Evolutionary conservation across 83 land plant species (phyloP).

Genomic region (Picea abies): DNA sequence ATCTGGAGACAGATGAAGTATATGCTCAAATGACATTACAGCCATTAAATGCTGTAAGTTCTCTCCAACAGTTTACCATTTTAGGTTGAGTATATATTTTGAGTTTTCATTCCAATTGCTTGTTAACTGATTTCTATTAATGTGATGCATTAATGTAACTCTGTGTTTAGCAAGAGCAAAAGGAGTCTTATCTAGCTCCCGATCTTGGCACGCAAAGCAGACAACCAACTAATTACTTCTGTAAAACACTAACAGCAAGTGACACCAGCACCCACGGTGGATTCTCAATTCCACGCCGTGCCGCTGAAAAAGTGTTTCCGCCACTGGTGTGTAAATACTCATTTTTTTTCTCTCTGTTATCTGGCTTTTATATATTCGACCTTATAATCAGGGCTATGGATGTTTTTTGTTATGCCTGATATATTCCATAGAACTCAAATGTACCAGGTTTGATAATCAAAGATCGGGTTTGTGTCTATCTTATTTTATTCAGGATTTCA

Average conservation of each 20-base stretch:
- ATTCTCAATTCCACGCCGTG: constrained; percentile 87
- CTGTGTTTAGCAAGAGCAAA: constrained; percentile 60
- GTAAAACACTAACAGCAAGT: constrained; percentile 86
- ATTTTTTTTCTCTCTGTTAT: not conserved
- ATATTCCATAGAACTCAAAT: not conserved
- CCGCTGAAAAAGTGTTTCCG: constrained; percentile 93
- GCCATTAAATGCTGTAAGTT: constrained; percentile 73
- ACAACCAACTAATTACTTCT: constrained; percentile 78
- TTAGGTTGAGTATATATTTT: not conserved
- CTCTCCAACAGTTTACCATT: not conserved
- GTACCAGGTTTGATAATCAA: not conserved
- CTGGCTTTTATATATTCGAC: not conserved
- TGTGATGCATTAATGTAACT: not conserved
- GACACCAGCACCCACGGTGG: constrained; percentile 97
- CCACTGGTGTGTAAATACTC: constrained; percentile 52
- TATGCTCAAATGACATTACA: constrained; percentile 90
- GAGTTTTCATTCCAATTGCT: not conserved
- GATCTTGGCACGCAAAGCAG: constrained; percentile 61
- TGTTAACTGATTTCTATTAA: not conserved
- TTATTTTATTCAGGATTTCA: constrained; percentile 64
- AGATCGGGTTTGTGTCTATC: not conserved
- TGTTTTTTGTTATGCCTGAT: not conserved
- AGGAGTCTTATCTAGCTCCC: constrained; percentile 49
- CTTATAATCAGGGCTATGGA: not conserved
- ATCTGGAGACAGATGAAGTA: constrained; percentile 77